Evolutionary conservation across 805 yeast species (phyloP), one percentile per base, ranked within the genome.

Genomic region (Yamadazyma endophytica): DNA sequence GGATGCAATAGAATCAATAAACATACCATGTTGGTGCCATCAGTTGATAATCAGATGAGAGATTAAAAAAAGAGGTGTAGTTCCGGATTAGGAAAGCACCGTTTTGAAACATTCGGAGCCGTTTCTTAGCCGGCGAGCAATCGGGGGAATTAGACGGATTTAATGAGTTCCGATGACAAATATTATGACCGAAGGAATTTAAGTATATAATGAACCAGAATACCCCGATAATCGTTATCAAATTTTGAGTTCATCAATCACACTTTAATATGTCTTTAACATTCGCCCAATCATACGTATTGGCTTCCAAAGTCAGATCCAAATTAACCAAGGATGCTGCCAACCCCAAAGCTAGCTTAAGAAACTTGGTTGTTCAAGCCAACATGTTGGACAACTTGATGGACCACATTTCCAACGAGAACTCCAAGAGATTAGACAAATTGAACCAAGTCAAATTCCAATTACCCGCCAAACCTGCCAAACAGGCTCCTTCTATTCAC

Each of bases 351-450:
- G 71, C 79, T 19, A 60, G 75, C 32, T 63, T 81, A 30, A 64
- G 83, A 29, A 58, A 64, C 30, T 64, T 81, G 23, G 85, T 81
- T 3, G 68, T 77, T 24, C 88, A 82, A 54, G 87, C 88, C 13
- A 82, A 81, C 52, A 58, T 82, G 62, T 65, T 81, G 40, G 88
- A 82, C 48, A 67, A 63, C 39, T 50, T 81, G 31, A 77, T 82
- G 73, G 84, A 75, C 46, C 59, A 59, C 33, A 56, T 73, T 21
- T 40, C 58, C 28, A 46, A 37, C 22, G 58, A 56, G 39, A 46
- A 61, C 21, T 52, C 44, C 32, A 52, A 54, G 40, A 39, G 61
- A 37, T 38, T 38, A 21, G 33, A 33, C 9, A 42, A 34, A 12
- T 35, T 42, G 19, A 39, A 39, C 21, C 17, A 13, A 32, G 36